Base-by-base conservation (phyloP, 371 early-diverging fungal genomes). In the Parasitella parasitica region DNA sequence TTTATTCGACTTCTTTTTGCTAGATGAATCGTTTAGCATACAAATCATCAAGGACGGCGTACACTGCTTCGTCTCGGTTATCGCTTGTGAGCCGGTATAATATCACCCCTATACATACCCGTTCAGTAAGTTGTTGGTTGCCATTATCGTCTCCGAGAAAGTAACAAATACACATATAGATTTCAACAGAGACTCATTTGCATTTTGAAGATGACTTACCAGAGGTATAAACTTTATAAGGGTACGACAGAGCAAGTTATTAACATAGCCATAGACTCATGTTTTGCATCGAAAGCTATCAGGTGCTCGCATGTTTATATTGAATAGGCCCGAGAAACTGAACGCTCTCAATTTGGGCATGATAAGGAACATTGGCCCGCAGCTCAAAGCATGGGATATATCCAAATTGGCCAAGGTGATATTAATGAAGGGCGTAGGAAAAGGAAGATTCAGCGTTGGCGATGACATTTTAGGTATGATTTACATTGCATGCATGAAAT, bases 361-460 rank as follows among this genome's bases (percentile, higher is more conserved):
- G 98, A 85, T 97, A 55, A 72, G 92, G 52, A 82, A 83, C 61
- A 94, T 97, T 69, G 81, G 82, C 34, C 91, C 92, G 9, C 94
- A 96, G 70, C 82, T 97, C 28, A 80, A 88, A 86, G 92, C 90
- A 9, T 97, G 96, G 96, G 88, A 93, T 57, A 81, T 88, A 18
- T 94, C 94, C 6, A 91, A 92, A 48, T 76, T 93, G 36, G 89
- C 91, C 72, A 95, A 94, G 73, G 90, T 95, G 32, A 92, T 97
- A 57, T 74, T 97, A 18, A 67, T 97, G 64, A 91, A 91, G 57
- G 86, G 88, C 1, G 82, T 79, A 22, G 91, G 89, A 34, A 81
- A 81, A 24, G 84, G 85, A 52, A 94, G 92, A 34, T 97, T 97
- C 69, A 97, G 98, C 75, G 95, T 96, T 9, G 98, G 99, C 11